Conservation (phyloP, 176 grass and related monocot genomes). For the Avena atlantica region DNA sequence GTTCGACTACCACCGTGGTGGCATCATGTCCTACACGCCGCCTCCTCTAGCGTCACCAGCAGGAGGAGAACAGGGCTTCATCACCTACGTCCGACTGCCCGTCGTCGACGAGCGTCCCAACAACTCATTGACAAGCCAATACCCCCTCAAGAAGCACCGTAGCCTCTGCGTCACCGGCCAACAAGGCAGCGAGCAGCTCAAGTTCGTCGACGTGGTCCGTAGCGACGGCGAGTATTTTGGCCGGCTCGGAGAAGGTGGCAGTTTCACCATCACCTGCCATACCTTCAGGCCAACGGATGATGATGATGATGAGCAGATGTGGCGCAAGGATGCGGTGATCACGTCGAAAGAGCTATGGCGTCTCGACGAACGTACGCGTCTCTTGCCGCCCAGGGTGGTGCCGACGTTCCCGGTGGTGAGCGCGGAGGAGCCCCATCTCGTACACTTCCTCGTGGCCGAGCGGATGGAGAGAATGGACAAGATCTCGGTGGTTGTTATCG, state of each 20-base stretch:
- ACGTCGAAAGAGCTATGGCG: not conserved
- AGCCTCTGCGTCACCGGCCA: not conserved
- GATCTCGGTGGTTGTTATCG: not conserved
- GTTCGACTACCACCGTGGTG: not conserved
- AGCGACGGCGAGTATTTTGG: not conserved
- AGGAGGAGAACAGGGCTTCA: not conserved
- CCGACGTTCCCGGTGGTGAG: not conserved
- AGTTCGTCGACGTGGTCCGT: not conserved
- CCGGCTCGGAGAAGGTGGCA: no score
- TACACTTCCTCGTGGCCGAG: not conserved
- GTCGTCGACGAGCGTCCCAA: not conserved
- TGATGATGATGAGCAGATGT: not conserved
- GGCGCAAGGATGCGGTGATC: not conserved
- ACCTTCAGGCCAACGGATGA: not conserved
- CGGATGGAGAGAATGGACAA: not conserved
- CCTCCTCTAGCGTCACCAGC: not conserved
- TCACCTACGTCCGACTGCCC: not conserved
- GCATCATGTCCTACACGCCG: not conserved
- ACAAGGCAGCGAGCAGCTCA: not conserved
- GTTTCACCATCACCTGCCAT: not conserved
- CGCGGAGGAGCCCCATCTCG: not conserved
- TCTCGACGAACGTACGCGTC: not conserved
- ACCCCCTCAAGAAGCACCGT: not conserved
- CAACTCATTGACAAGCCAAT: not conserved
- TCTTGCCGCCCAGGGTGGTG: fast-evolving